Percentiles rank a stretch among this genome's conserved stretches.
phyloP scores from a whole-genome alignment of 805 yeast genomes.

The Pichia cabralensis region DNA sequence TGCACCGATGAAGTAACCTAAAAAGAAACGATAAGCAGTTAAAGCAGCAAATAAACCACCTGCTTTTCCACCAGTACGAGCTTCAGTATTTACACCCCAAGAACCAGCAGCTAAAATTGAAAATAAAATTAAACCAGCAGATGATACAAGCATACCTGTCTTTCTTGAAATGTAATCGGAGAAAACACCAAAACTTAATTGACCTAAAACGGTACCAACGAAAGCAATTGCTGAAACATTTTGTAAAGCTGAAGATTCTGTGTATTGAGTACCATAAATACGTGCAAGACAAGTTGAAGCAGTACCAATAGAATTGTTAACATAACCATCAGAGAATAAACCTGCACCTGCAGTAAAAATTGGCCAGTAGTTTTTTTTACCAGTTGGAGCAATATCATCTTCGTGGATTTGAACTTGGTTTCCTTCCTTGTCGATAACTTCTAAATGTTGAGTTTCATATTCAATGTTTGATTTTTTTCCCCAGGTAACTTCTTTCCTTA shows the following conservation, averaged over 20 bases:
- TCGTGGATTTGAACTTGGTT: slow-evolving; percentile 16
- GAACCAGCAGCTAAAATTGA: slow-evolving; percentile 74
- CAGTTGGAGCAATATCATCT: slow-evolving; percentile 18
- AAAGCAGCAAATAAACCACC: slow-evolving; percentile 76
- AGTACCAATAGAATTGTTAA: slow-evolving; percentile 74
- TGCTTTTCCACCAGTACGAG: slow-evolving; percentile 36
- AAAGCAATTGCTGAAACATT: slow-evolving; percentile 84
- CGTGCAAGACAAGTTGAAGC: slow-evolving; percentile 59
- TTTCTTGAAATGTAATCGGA: slow-evolving; percentile 78
- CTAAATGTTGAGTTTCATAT: slow-evolving; percentile 14
- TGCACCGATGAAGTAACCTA: slow-evolving; percentile 90
- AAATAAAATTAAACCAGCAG: slow-evolving; percentile 63
- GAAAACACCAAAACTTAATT: slow-evolving; percentile 67
- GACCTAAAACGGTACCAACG: slow-evolving; percentile 87
- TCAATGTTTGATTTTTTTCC: slow-evolving; percentile 14
- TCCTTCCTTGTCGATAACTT: slow-evolving; percentile 15
- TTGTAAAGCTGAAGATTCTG: slow-evolving; percentile 57
- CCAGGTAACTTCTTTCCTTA: slow-evolving; percentile 20
- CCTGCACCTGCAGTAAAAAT: slow-evolving; percentile 86
- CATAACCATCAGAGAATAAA: slow-evolving; percentile 86
- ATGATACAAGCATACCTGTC: slow-evolving; percentile 72
- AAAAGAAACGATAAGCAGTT: slow-evolving; percentile 73
- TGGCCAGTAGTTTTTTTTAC: slow-evolving; percentile 39
- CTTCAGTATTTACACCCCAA: slow-evolving; percentile 60
- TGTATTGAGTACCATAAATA: slow-evolving; percentile 57